Evolutionary conservation across 2,329 filamentous ascomycete species (phyloP), one percentile per base, ranked within the genome.

Genomic region (Beauveria brongniartii): DNA sequence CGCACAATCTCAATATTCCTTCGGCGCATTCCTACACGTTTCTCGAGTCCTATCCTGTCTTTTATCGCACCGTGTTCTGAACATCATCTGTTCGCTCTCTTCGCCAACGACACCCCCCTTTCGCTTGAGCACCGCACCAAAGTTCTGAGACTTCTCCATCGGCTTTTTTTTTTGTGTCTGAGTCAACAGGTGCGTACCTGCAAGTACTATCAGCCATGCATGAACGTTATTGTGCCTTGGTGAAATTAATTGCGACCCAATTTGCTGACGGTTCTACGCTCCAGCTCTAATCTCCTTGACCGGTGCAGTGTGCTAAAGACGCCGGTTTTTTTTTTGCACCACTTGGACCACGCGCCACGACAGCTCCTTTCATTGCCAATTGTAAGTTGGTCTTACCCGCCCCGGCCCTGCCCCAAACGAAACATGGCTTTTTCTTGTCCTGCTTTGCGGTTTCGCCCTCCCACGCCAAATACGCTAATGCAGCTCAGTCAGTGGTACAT

Each of bases 381-480:
- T 37, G 48, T 60, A 54, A 54, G 57, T 53, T 41, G 47, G 40
- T 34, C 58, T 48, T 54, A 22, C 22, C 30, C 5, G 44, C 48
- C 51, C 34, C 8, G 14, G 24, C 26, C 18, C 22, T 20, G 16
- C 51, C 26, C 24, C 34, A 20, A 18, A 41, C 40, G 41, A 34
- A 50, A 48, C 28, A 26, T 48, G 50, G 40, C 47, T 59, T 46
- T 41, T 59, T 52, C 34, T 54, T 63, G 51, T 59, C 34, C 48
- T 55, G 47, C 43, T 63, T 59, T 61, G 20, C 26, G 22, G 22
- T 40, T 51, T 58, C 65, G 47, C 12, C 62, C 60, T 63, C 9
- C 12, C 24, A 22, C 28, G 20, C 14, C 10, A 18, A 48, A 43
- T 30, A 5, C 44, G 26, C 51, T 48, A 47, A 54, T 53, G 5